Evolutionary conservation across 2,329 filamentous ascomycete genomes (phyloP).

Genomic region (Xenoacremonium recifei): DNA sequence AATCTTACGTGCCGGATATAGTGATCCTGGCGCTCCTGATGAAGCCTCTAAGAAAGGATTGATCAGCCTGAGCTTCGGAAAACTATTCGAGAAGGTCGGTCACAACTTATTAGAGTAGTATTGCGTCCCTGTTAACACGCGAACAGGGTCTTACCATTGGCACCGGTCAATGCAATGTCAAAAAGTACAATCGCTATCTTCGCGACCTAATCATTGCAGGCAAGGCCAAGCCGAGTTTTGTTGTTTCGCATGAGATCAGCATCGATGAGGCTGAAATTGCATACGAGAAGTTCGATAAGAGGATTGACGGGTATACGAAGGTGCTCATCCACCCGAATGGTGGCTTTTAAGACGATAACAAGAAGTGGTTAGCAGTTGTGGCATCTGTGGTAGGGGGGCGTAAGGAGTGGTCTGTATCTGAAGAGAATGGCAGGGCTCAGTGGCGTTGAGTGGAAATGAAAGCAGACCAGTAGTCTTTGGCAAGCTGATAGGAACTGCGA

Average conservation of each 20-base stretch:
- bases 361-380: no score
- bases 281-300: constrained; percentile 65
- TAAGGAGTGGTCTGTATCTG: no score
- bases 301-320: constrained; percentile 66
- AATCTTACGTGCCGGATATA: constrained; percentile 32
- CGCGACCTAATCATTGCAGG: constrained; percentile 64
- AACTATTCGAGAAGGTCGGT: constrained; percentile 65
- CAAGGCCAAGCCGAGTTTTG: constrained; percentile 64
- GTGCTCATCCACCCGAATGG: constrained; percentile 67
- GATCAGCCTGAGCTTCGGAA: constrained; percentile 64
- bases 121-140: not conserved
- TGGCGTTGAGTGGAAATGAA: no score
- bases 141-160: constrained; percentile 55
- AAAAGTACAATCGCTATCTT: constrained; percentile 64
- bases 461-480: no score
- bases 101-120: not conserved
- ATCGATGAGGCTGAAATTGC: constrained; percentile 60
- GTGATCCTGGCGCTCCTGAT: constrained; percentile 62
- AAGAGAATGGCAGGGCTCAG: no score
- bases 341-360: constrained; percentile 20
- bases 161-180: constrained; percentile 67
- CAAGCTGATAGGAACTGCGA: no score
- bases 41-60: constrained; percentile 60
- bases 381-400: no score
- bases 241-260: constrained; percentile 62